phyloP scores from a whole-genome alignment of 352 stramenopile species.

The Phytophthora rubi region DNA sequence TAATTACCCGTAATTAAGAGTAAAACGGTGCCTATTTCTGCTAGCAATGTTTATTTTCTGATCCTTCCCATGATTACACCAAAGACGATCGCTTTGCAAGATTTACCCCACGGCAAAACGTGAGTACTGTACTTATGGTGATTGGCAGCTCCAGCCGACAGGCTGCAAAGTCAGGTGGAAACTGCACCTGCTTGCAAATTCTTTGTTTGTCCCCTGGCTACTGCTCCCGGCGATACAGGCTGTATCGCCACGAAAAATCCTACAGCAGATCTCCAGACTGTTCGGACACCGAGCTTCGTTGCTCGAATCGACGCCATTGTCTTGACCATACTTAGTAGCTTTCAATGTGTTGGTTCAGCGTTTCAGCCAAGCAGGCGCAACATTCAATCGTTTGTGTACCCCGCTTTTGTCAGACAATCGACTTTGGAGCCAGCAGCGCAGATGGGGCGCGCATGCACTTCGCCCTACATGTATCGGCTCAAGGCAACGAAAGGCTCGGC shows the following conservation, averaged over 20 bases:
- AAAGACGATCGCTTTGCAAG: not conserved
- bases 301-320: too few species aligned
- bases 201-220: not conserved
- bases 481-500: too few species aligned
- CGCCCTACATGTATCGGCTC: too few species aligned
- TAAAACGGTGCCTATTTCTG: too few species aligned
- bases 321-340: too few species aligned
- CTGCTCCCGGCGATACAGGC: not conserved
- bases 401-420: conserved; percentile 4
- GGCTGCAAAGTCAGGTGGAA: not conserved
- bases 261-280: not conserved
- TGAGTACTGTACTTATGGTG: not conserved
- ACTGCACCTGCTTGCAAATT: not conserved
- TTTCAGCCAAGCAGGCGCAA: not conserved
- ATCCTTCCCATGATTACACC: not conserved
- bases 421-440: conserved; percentile 10
- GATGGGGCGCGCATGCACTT: not conserved
- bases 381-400: conserved; percentile 5
- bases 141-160: not conserved
- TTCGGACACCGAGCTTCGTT: too few species aligned
- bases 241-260: not conserved
- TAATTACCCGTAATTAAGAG: not conserved
- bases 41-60: too few species aligned
- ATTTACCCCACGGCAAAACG: not conserved
- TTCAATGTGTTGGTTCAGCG: too few species aligned